Evolutionary conservation across 176 grass and related monocot genomes (phyloP), one percentile per base, ranked within the genome.

Genomic region (Ensete ventricosum): DNA sequence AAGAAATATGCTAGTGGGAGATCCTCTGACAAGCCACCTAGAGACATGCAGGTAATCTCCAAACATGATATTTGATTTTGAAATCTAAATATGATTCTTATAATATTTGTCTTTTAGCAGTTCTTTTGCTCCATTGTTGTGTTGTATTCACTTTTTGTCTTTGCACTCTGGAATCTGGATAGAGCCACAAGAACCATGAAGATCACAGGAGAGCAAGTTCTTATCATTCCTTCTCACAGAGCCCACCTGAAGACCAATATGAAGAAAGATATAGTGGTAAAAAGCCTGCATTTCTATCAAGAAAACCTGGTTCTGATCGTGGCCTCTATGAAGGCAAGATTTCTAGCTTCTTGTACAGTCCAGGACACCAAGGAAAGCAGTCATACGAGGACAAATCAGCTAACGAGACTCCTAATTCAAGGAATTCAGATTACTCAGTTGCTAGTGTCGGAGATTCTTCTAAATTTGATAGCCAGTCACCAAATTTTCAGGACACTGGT

Each of bases 171-270:
- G 4, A 69, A 70, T 55, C 62, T 59, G 67, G 22, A 54, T 64
- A 97, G 90, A 90, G 66, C 79, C 74, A 88, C 43, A 97, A 83
- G 22, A 64, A 75, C 52, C 82, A 88, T 78, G 90, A 87, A 75
- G 93, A 96, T 63, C 90, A 90, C 59, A 88, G 80, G 80, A 86
- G 88, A 67, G 85, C 90, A 54, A 97, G 72, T 62, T 97, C 93
- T 2, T 97, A 85, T 62, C 93, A 93, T 77, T 93, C 90, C 70
- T 97, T 86, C 82, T 97, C 90, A 58, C 88, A 93, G 81, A 97
- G 90, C 67, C 93, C 93, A 20, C 93, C 90, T 75, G 93, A 93
- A 59, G 71, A 85, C 66, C 87, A 93, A 64, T 93, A 90, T 72
- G 90, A 97, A 93, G 93, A 96, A 83, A 88, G 77, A 75, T 52